Evolutionary conservation across 345 rosid species (phyloP), one percentile per base, ranked within the genome.

Genomic region (Brassica carinata): DNA sequence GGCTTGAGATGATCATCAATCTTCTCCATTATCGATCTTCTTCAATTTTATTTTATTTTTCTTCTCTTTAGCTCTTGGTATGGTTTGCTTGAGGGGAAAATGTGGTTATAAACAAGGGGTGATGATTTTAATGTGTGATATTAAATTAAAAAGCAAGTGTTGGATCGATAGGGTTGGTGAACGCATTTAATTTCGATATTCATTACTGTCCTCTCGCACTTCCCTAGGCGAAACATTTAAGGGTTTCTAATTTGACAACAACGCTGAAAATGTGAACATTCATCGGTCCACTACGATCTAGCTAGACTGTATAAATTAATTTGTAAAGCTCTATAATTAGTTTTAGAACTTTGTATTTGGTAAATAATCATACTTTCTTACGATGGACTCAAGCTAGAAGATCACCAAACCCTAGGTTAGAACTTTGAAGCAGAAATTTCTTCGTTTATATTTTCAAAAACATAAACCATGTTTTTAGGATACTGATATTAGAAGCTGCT

Each of bases 91-190:
- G 72, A 45, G 34, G 30, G 58, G 64, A 26, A 64, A 75, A 30
- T 76, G 81, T 71, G 74, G 77, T 71, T 81, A 81, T 66, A 71
- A 74, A 66, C 33, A 71, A 81, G 73, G 58, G 58, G 67, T n/a
- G 55, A 14, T 43, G 65, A 63, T 69, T 61, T 64, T 53, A 74
- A 71, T 71, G 84, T 65, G 72, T 51, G 62, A 38, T 30, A 72
- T 72, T 76, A 71, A 80, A 43, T 71, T 31, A 1, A 57, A 75
- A 75, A 62, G 27, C 4, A 27, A 71, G 69, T 65, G 74, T 64
- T 71, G 74, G 77, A 72, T 81, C 64, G 74, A 81, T 76, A 72
- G 73, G 80, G 80, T 81, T 76, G 84, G 72, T 81, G 84, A 76
- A 14, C n/a, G 81, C 84, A 76, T 76, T 81, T 57, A 76, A 81